phyloP scores from a whole-genome alignment of 257 asterid species.

The Agastache rugosa region DNA sequence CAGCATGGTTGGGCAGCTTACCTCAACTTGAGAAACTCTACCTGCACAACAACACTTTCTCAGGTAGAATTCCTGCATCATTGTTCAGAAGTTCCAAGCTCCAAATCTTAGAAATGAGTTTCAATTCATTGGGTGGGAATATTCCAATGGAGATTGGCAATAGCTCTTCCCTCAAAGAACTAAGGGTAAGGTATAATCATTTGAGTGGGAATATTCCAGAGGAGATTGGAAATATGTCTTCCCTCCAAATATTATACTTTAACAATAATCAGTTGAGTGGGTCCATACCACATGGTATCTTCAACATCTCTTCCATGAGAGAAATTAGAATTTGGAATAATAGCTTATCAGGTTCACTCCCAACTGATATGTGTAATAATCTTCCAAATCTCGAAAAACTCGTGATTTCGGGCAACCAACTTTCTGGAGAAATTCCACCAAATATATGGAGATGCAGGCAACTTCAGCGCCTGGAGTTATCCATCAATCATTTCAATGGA shows the following conservation, averaged over 20 bases:
- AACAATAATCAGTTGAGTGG: background rate
- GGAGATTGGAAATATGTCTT: background rate
- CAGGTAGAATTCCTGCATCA: background rate
- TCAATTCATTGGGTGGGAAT: background rate
- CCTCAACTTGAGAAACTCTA: background rate
- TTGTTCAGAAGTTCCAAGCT: background rate
- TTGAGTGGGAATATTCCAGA: background rate
- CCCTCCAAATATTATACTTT: background rate
- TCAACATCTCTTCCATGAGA: background rate
- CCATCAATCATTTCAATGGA: background rate
- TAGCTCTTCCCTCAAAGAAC: background rate
- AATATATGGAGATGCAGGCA: background rate
- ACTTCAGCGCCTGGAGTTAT: background rate
- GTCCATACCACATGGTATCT: background rate
- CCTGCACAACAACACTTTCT: background rate
- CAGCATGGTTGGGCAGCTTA: background rate
- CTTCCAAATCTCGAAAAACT: background rate
- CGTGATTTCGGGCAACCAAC: background rate
- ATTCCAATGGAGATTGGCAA: background rate
- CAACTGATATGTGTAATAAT: background rate
- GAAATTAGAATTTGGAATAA: background rate
- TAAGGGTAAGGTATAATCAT: background rate
- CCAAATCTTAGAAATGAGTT: background rate
- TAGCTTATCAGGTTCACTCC: background rate
- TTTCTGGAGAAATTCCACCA: background rate